Evolutionary conservation across 2,329 filamentous ascomycete species (phyloP).

Genomic region (Aspergillus eucalypticola): DNA sequence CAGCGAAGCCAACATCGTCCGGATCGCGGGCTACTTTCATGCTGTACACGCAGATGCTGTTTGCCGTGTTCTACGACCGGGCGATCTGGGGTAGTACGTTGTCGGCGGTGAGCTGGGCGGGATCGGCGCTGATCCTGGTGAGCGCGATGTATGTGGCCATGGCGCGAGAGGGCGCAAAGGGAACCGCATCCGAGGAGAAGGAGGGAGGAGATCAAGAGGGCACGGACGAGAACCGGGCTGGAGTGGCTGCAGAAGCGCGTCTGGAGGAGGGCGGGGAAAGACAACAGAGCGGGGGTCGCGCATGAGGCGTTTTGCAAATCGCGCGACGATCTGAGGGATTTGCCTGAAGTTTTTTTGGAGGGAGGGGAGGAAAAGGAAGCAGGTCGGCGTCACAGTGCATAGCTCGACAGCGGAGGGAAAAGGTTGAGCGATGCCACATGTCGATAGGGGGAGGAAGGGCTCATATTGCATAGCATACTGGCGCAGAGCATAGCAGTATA

Average conservation of each 20-base stretch:
- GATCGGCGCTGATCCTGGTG: conserved; percentile 64
- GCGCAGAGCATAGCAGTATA: background rate
- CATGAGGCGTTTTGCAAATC: conserved; percentile 5
- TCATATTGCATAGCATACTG: background rate
- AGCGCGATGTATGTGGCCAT: conserved; percentile 66
- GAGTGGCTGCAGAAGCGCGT: background rate
- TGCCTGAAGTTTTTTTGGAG: background rate
- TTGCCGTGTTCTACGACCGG: conserved; percentile 65
- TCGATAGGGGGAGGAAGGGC: background rate
- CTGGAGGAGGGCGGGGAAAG: conserved; percentile 1
- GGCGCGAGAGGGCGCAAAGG: conserved; percentile 43
- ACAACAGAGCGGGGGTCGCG: background rate
- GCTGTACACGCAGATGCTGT: conserved; percentile 71
- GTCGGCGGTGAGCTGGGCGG: conserved; percentile 58
- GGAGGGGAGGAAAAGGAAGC: background rate
- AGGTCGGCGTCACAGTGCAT: background rate
- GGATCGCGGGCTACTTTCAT: conserved; percentile 62
- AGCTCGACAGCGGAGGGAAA: background rate
- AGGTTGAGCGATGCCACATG: background rate
- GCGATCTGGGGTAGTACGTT: conserved; percentile 63
- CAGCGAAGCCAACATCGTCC: conserved; percentile 12
- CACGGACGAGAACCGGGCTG: conserved; percentile 4
- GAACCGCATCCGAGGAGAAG: conserved; percentile 1
- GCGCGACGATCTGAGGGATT: conserved; percentile 15
- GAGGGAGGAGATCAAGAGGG: conserved; percentile 5